Conservation (phyloP, 2,329 filamentous ascomycete species). For the Trichophyton simii region DNA sequence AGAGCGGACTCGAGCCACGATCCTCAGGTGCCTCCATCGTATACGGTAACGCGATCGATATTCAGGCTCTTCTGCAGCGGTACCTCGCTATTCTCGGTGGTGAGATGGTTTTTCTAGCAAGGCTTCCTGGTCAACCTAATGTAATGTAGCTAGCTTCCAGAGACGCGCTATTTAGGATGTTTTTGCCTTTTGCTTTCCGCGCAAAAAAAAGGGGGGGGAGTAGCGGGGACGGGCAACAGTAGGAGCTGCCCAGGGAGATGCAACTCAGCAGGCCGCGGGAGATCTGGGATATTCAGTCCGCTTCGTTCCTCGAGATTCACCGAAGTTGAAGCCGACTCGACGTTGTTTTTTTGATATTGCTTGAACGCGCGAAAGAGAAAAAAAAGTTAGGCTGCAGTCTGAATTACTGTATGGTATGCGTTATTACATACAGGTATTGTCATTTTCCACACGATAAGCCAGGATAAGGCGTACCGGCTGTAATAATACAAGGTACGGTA, state of each 20-base stretch:
- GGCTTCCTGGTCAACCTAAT: background rate
- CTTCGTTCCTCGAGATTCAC: background rate
- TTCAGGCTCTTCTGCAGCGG: background rate
- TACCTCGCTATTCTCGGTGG: background rate
- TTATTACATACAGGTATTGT: background rate
- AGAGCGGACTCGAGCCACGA: slow-evolving; percentile 14
- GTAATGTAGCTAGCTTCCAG: no score
- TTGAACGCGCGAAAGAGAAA: background rate
- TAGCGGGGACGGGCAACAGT: background rate
- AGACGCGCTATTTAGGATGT: background rate
- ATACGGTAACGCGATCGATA: background rate
- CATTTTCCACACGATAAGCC: background rate
- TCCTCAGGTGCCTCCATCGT: slow-evolving; percentile 11
- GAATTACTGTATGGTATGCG: background rate
- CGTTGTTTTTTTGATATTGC: background rate
- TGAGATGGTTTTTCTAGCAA: background rate
- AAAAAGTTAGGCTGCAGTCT: background rate
- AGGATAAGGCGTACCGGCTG: background rate
- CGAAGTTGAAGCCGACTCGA: background rate
- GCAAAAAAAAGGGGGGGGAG: background rate
- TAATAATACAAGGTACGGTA: background rate
- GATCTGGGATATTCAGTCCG: background rate
- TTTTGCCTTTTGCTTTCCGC: background rate
- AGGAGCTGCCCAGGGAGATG: background rate
- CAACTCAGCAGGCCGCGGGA: background rate